A percentile compares a stretch with the other conserved stretches of the same genome.
Conservation (phyloP, 768 basidiomycete species). For the Leccinum arenicola region DNA sequence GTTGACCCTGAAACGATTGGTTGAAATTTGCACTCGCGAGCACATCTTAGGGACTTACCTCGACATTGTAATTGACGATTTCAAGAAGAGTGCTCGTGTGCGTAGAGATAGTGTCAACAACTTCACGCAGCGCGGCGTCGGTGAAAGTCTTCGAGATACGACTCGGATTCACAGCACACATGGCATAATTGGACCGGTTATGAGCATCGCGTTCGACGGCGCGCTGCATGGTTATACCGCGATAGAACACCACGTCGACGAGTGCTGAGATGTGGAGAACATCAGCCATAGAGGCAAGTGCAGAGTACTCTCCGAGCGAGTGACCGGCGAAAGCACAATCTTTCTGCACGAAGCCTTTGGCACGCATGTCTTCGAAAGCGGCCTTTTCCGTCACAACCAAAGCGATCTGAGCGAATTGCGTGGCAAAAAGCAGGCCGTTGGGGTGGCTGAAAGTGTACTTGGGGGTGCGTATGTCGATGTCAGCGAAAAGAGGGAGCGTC, state of each 20-base stretch:
- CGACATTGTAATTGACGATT: conserved; percentile 96
- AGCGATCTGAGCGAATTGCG: conserved; percentile 98
- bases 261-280: conserved; percentile 93
- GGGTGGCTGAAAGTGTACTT: conserved; percentile 99
- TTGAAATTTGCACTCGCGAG: not conserved
- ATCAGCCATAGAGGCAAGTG: conserved; percentile 95
- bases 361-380: conserved; percentile 96
- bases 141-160: conserved; percentile 93
- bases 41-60: conserved; percentile 45
- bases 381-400: conserved; percentile 98
- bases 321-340: conserved; percentile 96
- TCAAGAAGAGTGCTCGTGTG: conserved; percentile 83
- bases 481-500: conserved; percentile 93
- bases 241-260: conserved; percentile 98
- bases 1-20: conserved; percentile 71
- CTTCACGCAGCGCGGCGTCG: conserved; percentile 93
- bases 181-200: conserved; percentile 94
- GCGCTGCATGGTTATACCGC: conserved; percentile 99
- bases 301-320: conserved; percentile 98
- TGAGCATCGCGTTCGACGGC: conserved; percentile 94
- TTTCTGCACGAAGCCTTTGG: conserved; percentile 91
- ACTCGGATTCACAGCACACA: conserved; percentile 99
- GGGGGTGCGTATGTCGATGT: conserved; percentile 92
- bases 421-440: conserved; percentile 91
- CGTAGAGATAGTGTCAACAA: conserved; percentile 86